These are phyloP conservation scores for Cryptosporidium bovis DNA, from an alignment of 169 alveolate species.

Conservation along the genomic window DNA sequence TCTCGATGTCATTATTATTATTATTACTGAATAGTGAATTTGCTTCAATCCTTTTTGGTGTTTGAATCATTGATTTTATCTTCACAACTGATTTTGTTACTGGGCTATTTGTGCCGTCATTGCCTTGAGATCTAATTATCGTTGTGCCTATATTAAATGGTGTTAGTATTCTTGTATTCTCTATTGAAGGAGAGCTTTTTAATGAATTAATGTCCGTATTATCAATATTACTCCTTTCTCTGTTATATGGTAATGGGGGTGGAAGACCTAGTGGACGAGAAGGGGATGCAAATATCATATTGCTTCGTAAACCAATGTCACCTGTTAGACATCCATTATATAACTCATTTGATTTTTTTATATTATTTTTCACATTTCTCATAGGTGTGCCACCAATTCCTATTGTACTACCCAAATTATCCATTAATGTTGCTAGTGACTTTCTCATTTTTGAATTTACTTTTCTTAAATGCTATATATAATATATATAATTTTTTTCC, in stretches of 20 bases:
- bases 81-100: conserved; percentile 45
- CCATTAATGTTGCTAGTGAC: conserved; percentile 42
- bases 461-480: no score
- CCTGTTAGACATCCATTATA: not conserved
- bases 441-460: conserved; percentile 42
- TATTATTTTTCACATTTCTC: not conserved
- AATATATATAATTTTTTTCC: not conserved
- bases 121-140: not conserved
- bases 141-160: conserved; percentile 2
- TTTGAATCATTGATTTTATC: conserved; percentile 27
- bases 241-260: conserved; percentile 64
- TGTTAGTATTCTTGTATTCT: conserved; percentile 44
- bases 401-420: conserved; percentile 57
- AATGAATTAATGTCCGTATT: not conserved
- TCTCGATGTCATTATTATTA: not conserved
- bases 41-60: not conserved
- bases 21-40: not conserved
- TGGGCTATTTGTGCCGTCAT: conserved; percentile 16
- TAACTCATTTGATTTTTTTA: not conserved
- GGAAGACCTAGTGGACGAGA: conserved; percentile 72
- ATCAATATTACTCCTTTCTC: not conserved
- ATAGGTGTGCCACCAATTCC: conserved; percentile 47
- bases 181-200: conserved; percentile 3
- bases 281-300: conserved; percentile 23
- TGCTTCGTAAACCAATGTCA: not conserved